These are phyloP conservation scores for Alternaria arborescens DNA, from an alignment of 2,329 filamentous ascomycete species.

Conservation along the genomic window DNA sequence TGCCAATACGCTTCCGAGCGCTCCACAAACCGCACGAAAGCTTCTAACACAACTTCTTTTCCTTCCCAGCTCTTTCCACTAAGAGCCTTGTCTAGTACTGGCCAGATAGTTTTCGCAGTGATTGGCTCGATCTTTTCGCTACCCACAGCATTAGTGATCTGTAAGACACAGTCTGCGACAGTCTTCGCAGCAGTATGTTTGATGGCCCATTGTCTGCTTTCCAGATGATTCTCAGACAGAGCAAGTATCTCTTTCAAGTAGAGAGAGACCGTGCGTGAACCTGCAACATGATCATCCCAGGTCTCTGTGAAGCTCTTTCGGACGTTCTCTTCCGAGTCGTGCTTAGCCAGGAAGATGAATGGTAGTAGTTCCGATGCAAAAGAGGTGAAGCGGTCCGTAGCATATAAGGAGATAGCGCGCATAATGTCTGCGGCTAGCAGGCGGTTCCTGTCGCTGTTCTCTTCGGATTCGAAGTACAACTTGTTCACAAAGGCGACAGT, in stretches of 20 bases:
- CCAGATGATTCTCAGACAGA: constrained; percentile 73
- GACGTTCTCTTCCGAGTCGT: constrained; percentile 84
- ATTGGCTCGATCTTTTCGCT: constrained; percentile 67
- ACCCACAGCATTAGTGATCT: constrained; percentile 66
- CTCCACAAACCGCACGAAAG: constrained; percentile 79
- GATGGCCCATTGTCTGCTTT: constrained; percentile 85
- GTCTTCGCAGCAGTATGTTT: constrained; percentile 88
- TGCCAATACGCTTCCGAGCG: constrained; percentile 67
- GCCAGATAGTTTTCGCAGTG: constrained; percentile 76
- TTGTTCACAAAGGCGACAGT: constrained; percentile 66
- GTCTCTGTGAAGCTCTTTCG: constrained; percentile 81
- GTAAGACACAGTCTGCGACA: constrained; percentile 75
- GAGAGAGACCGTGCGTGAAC: constrained; percentile 79
- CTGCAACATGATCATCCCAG: constrained; percentile 91
- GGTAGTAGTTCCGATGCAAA: constrained; percentile 80
- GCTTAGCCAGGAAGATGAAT: constrained; percentile 85
- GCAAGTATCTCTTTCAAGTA: constrained; percentile 84
- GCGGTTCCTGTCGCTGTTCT: constrained; percentile 74
- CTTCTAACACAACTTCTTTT: constrained; percentile 84
- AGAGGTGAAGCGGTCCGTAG: constrained; percentile 84
- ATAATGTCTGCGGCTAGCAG: constrained; percentile 84
- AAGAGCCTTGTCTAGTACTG: constrained; percentile 80
- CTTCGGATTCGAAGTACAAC: constrained; percentile 83
- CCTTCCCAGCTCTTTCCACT: constrained; percentile 91
- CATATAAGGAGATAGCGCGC: constrained; percentile 82